A percentile compares a stretch with the other conserved stretches of the same genome.
Conservation (phyloP, 2,329 filamentous ascomycete genomes). For the Fonsecaea nubica region DNA sequence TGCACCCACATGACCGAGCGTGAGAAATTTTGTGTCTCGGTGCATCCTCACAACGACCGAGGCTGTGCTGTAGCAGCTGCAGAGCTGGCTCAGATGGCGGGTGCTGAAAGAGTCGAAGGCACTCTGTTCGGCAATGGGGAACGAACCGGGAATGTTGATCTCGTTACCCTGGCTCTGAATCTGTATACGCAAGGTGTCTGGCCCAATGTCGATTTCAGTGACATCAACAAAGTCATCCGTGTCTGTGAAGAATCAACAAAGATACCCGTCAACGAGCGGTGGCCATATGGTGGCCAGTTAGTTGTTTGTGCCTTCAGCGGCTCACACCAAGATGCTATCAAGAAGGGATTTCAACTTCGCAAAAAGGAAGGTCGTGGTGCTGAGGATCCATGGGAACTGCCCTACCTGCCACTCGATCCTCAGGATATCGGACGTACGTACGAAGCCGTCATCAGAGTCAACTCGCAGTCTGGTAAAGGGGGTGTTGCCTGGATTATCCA, state of each 20-base stretch:
- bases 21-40: constrained; percentile 84
- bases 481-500: constrained; percentile 94
- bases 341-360: constrained; percentile 77
- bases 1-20: constrained; percentile 82
- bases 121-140: constrained; percentile 95
- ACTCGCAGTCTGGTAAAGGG: constrained; percentile 94
- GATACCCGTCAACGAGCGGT: constrained; percentile 87
- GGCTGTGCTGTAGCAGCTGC: constrained; percentile 88
- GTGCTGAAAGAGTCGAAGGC: constrained; percentile 90
- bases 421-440: constrained; percentile 95
- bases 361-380: constrained; percentile 64
- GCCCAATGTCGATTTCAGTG: constrained; percentile 87
- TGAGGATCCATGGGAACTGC: constrained; percentile 79
- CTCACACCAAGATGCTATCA: constrained; percentile 94
- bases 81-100: constrained; percentile 94
- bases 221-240: constrained; percentile 84
- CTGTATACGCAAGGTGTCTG: constrained; percentile 92
- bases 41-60: constrained; percentile 94
- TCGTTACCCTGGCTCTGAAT: constrained; percentile 90
- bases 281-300: constrained; percentile 87
- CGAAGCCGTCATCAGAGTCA: constrained; percentile 96
- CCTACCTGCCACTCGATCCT: constrained; percentile 91
- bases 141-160: constrained; percentile 91
- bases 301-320: constrained; percentile 94
- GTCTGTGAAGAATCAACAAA: constrained; percentile 92